phyloP scores from a whole-genome alignment of 164 flowering plant genomes.

The Sedum album region DNA sequence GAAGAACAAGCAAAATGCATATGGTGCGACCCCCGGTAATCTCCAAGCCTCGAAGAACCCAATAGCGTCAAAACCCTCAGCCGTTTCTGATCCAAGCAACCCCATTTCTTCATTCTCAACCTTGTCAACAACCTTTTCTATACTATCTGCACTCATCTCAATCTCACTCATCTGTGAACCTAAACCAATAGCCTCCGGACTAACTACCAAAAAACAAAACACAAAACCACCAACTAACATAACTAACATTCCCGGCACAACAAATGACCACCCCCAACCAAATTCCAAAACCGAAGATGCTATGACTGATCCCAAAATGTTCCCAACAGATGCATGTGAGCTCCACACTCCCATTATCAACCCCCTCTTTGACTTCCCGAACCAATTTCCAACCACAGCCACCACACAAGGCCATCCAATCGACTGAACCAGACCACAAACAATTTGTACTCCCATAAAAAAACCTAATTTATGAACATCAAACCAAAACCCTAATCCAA shows the following conservation, averaged over 20 bases:
- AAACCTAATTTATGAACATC: conserved; percentile 48
- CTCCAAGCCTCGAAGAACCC: conserved; percentile 90
- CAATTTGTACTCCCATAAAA: conserved; percentile 55
- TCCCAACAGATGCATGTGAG: conserved; percentile 84
- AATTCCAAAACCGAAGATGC: conserved; percentile 69
- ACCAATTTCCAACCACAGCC: conserved; percentile 90
- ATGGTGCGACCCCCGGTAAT: conserved; percentile 82
- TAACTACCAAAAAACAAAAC: conserved; percentile 56
- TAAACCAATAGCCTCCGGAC: conserved; percentile 61
- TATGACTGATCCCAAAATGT: conserved; percentile 67
- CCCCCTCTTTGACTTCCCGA: conserved; percentile 78
- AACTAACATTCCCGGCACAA: conserved; percentile 66
- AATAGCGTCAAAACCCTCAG: conserved; percentile 43
- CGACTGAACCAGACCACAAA: conserved; percentile 81
- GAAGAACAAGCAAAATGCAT: conserved; percentile 91
- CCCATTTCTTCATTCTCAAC: conserved; percentile 42
- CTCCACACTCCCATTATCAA: conserved; percentile 95
- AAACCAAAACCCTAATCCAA: conserved; percentile 74
- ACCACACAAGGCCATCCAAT: conserved; percentile 97
- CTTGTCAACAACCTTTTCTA: too few species aligned
- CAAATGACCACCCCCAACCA: conserved; percentile 98
- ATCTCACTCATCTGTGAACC: conserved; percentile 31
- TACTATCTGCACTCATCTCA: conserved; percentile 37
- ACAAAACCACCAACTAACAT: conserved; percentile 47
- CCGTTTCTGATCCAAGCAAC: conserved; percentile 24